Evolutionary conservation across 2,329 filamentous ascomycete genomes (phyloP), one percentile per base, ranked within the genome.

Genomic region (Pseudopithomyces maydicus): DNA sequence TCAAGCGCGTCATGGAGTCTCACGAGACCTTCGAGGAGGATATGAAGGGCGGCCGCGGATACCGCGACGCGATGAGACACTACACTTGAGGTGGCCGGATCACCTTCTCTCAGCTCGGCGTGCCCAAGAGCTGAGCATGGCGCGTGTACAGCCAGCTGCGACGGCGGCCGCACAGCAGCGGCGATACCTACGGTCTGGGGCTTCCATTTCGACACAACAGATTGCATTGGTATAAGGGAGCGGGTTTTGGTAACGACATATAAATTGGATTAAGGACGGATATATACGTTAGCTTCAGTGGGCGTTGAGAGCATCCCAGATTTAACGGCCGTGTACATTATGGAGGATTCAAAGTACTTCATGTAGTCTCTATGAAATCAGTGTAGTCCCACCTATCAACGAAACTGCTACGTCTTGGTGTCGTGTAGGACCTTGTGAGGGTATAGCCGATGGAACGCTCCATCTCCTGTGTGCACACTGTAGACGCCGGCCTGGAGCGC

Each of bases 21-120:
- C 88, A 90, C 22, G 88, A 91, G 74, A 89, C 86, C 35, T 97
- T 97, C 74, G 90, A 94, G 62, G 84, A 88, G 29, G 92, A 97
- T 72, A 80, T 97, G 49, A 91, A 89, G 72, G 92, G 92, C 5
- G 91, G 91, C 0, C 82, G 85, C 0, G 91, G 91, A 0, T 96
- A 91, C 66, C 80, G 90, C 63, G 91, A 95, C 71, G 91, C 90
- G 0, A 94, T 95, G 91, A 83, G 89, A 63, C 90, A 88, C 69
- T 95, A 95, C 66, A 88, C 85, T 55, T 88, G 75, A 60, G 41
- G 14, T 5, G 35, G 5, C 11, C 11, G 15, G 35, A 3, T n/a
- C 15, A 5, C 35, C 12, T 5, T 14, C 5, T 5, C 35, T 5
- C 14, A 3, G 12, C 12, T n/a, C 3, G 3, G 35, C 35, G 12